These are phyloP conservation scores for Abrus precatorius DNA, from an alignment of 306 rosid genomes.

Conservation along the genomic window DNA sequence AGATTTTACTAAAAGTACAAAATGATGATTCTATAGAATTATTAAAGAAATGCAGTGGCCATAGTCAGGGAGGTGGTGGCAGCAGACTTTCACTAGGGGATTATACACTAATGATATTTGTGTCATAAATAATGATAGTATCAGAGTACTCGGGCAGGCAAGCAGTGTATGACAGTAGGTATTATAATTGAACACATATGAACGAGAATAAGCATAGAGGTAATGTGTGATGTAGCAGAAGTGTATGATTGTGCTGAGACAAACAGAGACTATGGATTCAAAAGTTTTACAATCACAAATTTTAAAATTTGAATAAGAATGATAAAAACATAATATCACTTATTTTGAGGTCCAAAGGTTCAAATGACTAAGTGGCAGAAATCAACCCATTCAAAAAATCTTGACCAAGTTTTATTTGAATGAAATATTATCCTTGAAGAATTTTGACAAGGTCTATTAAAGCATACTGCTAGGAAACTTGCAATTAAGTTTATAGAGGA, in stretches of 20 bases:
- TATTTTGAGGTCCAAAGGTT: not conserved
- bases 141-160: too few species aligned
- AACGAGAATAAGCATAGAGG: not conserved
- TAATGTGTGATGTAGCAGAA: not conserved
- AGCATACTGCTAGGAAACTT: not conserved
- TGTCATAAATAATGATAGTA: too few species aligned
- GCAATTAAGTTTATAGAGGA: not conserved
- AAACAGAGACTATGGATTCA: not conserved
- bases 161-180: too few species aligned
- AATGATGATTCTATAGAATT: not conserved
- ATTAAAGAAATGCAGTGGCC: not conserved
- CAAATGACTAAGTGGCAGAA: not conserved
- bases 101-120: too few species aligned
- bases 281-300: too few species aligned
- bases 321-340: constrained; percentile 1
- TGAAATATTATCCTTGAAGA: not conserved
- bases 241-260: not conserved
- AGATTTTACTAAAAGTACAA: not conserved
- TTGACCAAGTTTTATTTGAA: not conserved
- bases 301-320: not conserved
- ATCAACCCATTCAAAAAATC: not conserved
- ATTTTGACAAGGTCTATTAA: not conserved
- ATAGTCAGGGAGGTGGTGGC: not conserved
- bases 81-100: not conserved
- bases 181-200: not conserved